Percentiles rank a stretch among this genome's conserved stretches.
Conservation (phyloP, 306 rosid genomes). For the Mimosa pudica region DNA sequence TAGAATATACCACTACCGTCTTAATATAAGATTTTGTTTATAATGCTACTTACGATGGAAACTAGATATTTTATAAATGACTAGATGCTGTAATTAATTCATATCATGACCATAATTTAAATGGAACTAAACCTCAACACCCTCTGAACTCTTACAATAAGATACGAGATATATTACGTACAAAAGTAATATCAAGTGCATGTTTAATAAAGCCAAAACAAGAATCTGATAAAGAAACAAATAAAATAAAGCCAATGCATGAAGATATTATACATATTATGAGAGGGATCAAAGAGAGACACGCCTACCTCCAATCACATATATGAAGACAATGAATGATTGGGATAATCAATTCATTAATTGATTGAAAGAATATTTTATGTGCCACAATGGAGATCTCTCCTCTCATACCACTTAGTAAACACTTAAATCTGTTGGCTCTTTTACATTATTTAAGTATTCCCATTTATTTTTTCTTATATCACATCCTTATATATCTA, state of each 20-base stretch:
- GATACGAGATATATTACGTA: neutral
- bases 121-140: neutral
- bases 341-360: constrained; percentile 11
- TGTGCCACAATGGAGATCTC: constrained; percentile 36
- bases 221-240: neutral
- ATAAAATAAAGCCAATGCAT: constrained; percentile 21
- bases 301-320: constrained; percentile 46
- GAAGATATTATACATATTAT: constrained; percentile 17
- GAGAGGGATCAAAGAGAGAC: constrained; percentile 35
- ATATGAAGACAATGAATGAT: constrained; percentile 5
- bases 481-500: neutral
- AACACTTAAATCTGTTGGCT: constrained; percentile 54
- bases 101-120: too few relatives aligned
- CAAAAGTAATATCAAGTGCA: neutral
- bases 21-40: too few relatives aligned
- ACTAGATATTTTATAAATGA: too few relatives aligned
- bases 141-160: neutral
- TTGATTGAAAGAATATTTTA: constrained; percentile 1
- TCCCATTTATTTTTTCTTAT: constrained; percentile 22
- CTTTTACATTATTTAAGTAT: constrained; percentile 26
- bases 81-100: too few relatives aligned
- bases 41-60: too few relatives aligned
- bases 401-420: constrained; percentile 27
- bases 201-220: constrained; percentile 21
- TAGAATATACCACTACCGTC: too few relatives aligned